Conservation (phyloP, 768 basidiomycete genomes). For the Rhizopogon salebrosus region DNA sequence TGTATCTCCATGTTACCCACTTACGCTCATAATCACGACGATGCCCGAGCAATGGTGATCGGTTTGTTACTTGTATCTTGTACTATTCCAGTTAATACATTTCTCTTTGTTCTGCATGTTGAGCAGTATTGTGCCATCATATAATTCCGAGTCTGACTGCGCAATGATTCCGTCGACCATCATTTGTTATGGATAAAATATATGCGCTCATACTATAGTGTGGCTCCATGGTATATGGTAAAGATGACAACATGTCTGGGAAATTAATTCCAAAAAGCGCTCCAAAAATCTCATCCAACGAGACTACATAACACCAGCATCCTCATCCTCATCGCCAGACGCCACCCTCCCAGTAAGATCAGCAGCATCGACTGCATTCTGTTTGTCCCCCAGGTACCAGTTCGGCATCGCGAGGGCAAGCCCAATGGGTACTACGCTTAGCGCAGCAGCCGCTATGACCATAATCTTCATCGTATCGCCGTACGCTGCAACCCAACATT, state of each 20-base stretch:
- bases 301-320: not conserved
- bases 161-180: too few relatives aligned
- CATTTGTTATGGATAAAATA: too few relatives aligned
- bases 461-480: constrained; percentile 54
- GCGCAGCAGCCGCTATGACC: constrained; percentile 45
- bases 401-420: constrained; percentile 58
- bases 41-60: not conserved
- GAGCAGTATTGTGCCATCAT: too few relatives aligned
- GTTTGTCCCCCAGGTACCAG: constrained; percentile 62
- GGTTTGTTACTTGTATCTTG: not conserved
- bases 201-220: too few relatives aligned
- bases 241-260: too few relatives aligned
- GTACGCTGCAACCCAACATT: constrained; percentile 32
- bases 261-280: not conserved
- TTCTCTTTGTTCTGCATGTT: not conserved
- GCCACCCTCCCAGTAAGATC: constrained; percentile 15
- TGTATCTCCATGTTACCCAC: not conserved
- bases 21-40: not conserved
- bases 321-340: not conserved
- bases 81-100: not conserved
- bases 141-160: too few relatives aligned
- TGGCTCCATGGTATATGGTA: too few relatives aligned
- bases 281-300: not conserved
- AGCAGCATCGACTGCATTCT: constrained; percentile 58
- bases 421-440: constrained; percentile 54